Base-by-base conservation (phyloP, 352 stramenopile genomes). In the Globisporangium polare region DNA sequence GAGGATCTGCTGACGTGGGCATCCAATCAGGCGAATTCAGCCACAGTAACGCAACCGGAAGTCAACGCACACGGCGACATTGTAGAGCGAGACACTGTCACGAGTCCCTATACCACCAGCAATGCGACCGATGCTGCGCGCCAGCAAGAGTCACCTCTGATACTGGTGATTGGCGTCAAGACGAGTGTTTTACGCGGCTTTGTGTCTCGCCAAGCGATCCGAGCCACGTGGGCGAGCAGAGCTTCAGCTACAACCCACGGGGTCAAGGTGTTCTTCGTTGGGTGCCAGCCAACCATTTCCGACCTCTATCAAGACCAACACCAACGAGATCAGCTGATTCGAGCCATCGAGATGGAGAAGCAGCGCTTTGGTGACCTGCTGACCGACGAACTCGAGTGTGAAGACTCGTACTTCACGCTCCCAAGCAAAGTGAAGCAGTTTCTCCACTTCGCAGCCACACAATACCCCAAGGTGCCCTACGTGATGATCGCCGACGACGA, bases 401-500 rank as follows among this genome's bases (percentile, higher is more conserved):
- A 68, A 22, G 72, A 86, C 46, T 61, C 52, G 5, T 86, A 84
- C 63, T 54, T 66, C 12, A 47, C 68, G 20, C 42, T 79, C 17
- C 62, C 71, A 1, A 52, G 43, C 12, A 83, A 84, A 51, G 72
- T 78, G 9, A 74, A 65, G 17, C 69, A 63, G 22, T 84, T 86
- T 29, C 31, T 80, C 15, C 57, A 66, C 24, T 72, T 75, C n/a
- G 62, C 62, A 27, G 49, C 49, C 1, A 64, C 53, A 3, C 10
- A 59, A 0, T 59, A 62, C 20, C 27, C 64, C 0, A 51, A 50
- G 7, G 47, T 60, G 6, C 49, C 65, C 39, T 88, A 85, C 62
- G 62, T 88, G 0, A 80, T 89, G 74, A 68, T 88, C 27, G 63
- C 72, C 5, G 78, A 89, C 58, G 79, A 88, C 39, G 75, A 89